Base-by-base conservation (phyloP, 768 basidiomycete genomes). In the Trametes cingulata region DNA sequence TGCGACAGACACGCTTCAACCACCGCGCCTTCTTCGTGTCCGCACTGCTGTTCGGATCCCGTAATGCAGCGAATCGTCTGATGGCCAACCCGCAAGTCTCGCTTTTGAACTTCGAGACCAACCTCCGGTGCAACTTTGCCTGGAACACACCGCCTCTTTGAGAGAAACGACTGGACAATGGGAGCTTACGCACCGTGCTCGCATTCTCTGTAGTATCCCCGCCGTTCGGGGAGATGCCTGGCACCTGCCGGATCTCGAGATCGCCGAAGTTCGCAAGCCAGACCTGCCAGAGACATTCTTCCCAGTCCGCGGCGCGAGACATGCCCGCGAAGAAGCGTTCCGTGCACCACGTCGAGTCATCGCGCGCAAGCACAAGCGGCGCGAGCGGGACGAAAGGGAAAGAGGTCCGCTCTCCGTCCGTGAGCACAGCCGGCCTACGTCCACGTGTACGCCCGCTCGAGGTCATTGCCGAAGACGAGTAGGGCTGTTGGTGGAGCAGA, bases 271-370 rank as follows among this genome's bases (percentile, higher is more conserved):
- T 79, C 56, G 84, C 81, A 25, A 87, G 75, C 75, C 82, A 82
- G 57, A 86, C 59, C 65, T 85, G 83, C 86, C 86, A 88, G 14
- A 87, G 70, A 68, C 87, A 88, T 58, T 85, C 83, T 35, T 78
- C 75, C 86, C 86, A 88, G 58, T 86, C 84, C 3, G 76, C 70
- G 1, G 65, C 60, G 20, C 85, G 82, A 6, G 80, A 77, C 35
- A 72, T 69, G 46, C 72, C 68, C 17, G 78, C 63, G 27, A 83
- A 81, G 56, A 80, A 74, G 37, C 85, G 78, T 58, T 87, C 86
- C 1, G 81, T 78, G 63, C 87, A 88, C 87, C 87, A 88, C 9
- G 81, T 67, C 1, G 78, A 74, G 62, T 83, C 73, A 64, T 84
- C 74, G 66, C 65, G 76, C 60, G 64, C 69, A 65, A 73, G 66